Evolutionary conservation across 305 asterid genomes (phyloP), one percentile per base, ranked within the genome.

Genomic region (Lippia alba): DNA sequence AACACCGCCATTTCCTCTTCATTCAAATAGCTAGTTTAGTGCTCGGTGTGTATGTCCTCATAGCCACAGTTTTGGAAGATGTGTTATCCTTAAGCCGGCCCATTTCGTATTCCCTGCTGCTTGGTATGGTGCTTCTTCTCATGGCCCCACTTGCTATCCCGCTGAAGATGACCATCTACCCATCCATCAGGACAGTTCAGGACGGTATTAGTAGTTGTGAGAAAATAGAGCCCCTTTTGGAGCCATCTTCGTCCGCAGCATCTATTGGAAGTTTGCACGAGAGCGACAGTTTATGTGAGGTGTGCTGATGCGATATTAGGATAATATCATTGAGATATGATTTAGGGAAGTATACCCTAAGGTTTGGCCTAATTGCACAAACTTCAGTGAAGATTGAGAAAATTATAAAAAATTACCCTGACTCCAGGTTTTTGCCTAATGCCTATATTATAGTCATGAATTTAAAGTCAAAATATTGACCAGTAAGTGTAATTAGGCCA

Each of bases 141-240:
- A 76, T 85, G 87, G 84, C 91, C 39, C 96, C 96, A n/a, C 87
- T 89, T 51, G 86, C 85, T 54, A 69, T 89, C 78, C 94, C 94
- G 12, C 50, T 85, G 61, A 87, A 85, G 76, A 89, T 89, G 90
- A 89, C 91, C 63, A 64, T 87, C 62, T 85, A 80, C 72, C 89
- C 86, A 3, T 83, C 86, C 15, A 75, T 36, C 61, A 79, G 61
- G 49, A 45, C 56, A 34, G 80, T 53, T 3, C 48, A 75, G 40
- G 76, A 64, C 40, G 46, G 70, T 60, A 56, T 51, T 1, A 6
- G 14, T 44, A 44, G 41, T 36, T 8, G 12, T 44, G 80, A 75
- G 39, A 76, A 50, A 56, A 73, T 68, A 3, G 80, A 81, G 60
- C 96, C 94, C 40, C 73, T 85, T 59, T 45, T 85, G 69, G 61